Evolutionary conservation across 2,329 filamentous ascomycete species (phyloP), one percentile per base, ranked within the genome.

Genomic region (Sclerotinia nivalis): DNA sequence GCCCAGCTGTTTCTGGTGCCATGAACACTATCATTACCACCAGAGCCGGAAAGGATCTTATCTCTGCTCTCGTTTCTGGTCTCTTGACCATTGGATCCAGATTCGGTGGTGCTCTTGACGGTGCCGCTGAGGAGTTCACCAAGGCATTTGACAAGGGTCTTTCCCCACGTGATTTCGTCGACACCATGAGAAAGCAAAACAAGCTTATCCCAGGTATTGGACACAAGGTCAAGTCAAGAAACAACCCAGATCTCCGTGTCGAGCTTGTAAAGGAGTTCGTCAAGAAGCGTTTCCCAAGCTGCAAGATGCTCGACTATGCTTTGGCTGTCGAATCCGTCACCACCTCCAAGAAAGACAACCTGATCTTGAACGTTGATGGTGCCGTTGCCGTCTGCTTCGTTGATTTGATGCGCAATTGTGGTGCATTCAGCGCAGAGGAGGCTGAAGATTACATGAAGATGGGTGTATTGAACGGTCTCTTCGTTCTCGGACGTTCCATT

Each of bases 21-120:
- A 99, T 99, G 96, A 99, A 99, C 91, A 99, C 96, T 81, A 99
- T 99, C 82, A 98, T 99, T 82, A 99, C 96, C 73, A 99, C 96
- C 71, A 93, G 96, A 92, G 96, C 96, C 74, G 96, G 96, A 82
- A 99, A 99, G 88, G 96, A 99, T 81, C 86, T 99, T 76, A 98
- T 99, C 86, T 94, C 90, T 78, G 92, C 96, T 61, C 88, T 99
- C 73, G 96, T 99, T 70, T 92, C 92, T 78, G 96, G 96, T 93
- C 92, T 99, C 68, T 86, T 99, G 80, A 99, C 96, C 78, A 99
- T 99, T 79, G 96, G 96, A 80, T 97, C 95, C 71, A 92, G 96
- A 74, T 99, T 99, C 82, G 96, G 96, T 88, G 96, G 96, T 90
- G 96, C 96, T 74, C 91, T 98, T 74, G 96, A 99, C 80, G 96